Conservation (phyloP, 495 filamentous ascomycete genomes). For the Lasiosphaeria hispida region DNA sequence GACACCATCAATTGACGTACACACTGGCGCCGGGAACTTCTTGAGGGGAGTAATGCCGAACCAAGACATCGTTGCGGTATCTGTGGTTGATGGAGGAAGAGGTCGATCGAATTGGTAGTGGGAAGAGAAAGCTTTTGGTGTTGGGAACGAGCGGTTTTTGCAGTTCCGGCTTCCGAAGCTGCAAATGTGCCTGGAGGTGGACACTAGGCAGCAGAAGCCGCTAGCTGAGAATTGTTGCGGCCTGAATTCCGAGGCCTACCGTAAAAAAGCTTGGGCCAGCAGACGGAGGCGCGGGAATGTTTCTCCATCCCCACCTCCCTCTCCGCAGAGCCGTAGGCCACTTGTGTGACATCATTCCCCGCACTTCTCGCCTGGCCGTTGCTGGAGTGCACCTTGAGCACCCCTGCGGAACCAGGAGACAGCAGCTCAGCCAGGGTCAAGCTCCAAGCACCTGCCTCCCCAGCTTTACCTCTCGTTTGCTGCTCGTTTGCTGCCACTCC, state of each 20-base stretch:
- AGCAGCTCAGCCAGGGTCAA: too few relatives aligned
- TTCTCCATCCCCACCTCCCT: conserved; percentile 2
- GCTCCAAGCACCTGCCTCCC: conserved; percentile 3
- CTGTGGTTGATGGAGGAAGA: conserved; percentile 24
- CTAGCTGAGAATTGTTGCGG: not conserved
- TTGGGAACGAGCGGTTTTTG: conserved; percentile 46
- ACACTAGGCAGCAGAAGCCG: not conserved
- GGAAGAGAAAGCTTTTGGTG: conserved; percentile 21
- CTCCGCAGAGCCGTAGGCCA: not conserved
- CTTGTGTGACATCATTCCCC: conserved; percentile 34
- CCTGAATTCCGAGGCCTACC: not conserved
- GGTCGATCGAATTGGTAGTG: conserved; percentile 24
- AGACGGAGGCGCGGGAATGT: conserved; percentile 11
- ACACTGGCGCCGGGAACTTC: conserved; percentile 85
- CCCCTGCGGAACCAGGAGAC: not conserved
- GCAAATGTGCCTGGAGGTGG: not conserved
- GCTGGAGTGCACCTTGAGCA: not conserved
- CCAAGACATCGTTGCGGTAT: conserved; percentile 65
- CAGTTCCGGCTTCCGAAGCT: conserved; percentile 12
- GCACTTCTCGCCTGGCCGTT: conserved; percentile 12
- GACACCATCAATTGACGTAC: conserved; percentile 57
- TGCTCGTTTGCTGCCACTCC: not conserved
- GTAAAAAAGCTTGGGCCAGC: not conserved
- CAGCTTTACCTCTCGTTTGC: not conserved
- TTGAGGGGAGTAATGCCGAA: conserved; percentile 64